Percentiles rank a stretch among this genome's conserved stretches.
phyloP scores from a whole-genome alignment of 192 early-diverging fungal species.

The Coemansia sp. region DNA sequence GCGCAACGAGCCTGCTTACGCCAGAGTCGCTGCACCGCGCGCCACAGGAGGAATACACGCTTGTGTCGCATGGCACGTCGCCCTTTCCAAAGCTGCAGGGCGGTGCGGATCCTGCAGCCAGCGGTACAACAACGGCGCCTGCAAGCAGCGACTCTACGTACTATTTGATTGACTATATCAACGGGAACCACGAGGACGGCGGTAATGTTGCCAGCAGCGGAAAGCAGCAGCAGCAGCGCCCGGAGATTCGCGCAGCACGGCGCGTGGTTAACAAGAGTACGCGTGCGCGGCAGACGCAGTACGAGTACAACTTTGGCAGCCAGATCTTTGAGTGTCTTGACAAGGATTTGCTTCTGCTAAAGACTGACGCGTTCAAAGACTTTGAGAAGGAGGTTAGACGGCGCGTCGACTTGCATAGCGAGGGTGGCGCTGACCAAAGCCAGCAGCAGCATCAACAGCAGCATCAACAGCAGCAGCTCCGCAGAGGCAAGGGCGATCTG shows the following conservation, averaged over 20 bases:
- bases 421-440: neutral
- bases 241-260: constrained; percentile 23
- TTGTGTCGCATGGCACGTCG: constrained; percentile 10
- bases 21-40: constrained; percentile 40
- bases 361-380: constrained; percentile 43
- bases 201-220: neutral
- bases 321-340: constrained; percentile 53
- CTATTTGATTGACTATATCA: constrained; percentile 54
- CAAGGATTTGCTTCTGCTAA: constrained; percentile 43
- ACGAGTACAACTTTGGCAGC: constrained; percentile 54
- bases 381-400: constrained; percentile 8
- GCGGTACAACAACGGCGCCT: constrained; percentile 2
- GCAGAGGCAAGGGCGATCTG: neutral
- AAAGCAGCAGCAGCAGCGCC: neutral
- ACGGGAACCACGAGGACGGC: constrained; percentile 18
- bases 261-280: constrained; percentile 48
- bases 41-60: constrained; percentile 18
- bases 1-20: constrained; percentile 32
- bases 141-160: constrained; percentile 35
- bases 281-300: constrained; percentile 48
- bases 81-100: neutral
- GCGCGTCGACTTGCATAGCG: neutral
- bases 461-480: neutral
- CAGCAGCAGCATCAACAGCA: neutral
- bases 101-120: neutral